These are phyloP conservation scores for Coprinellus micaceus DNA, from an alignment of 768 basidiomycete genomes.

Conservation along the genomic window DNA sequence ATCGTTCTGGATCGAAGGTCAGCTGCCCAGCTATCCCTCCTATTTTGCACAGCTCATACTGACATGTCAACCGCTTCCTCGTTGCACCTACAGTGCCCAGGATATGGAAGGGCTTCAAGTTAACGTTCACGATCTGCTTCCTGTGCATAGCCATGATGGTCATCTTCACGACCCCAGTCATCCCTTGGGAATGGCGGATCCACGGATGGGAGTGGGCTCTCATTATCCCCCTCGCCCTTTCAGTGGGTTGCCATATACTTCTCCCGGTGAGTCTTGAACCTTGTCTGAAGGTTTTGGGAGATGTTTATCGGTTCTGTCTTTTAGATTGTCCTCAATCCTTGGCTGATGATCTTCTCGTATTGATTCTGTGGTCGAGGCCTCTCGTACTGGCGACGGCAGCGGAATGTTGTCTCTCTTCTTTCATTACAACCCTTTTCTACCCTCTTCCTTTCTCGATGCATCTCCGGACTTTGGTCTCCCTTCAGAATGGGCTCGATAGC, in stretches of 20 bases:
- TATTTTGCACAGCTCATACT: background rate
- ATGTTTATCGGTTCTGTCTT: slow-evolving; percentile 8
- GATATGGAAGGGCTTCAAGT: slow-evolving; percentile 78
- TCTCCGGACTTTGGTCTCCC: background rate
- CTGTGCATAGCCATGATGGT: slow-evolving; percentile 56
- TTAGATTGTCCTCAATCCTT: slow-evolving; percentile 77
- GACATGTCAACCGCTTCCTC: background rate
- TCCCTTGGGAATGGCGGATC: slow-evolving; percentile 69
- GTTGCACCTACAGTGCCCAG: slow-evolving; percentile 51
- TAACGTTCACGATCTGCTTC: slow-evolving; percentile 64
- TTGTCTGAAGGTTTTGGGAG: slow-evolving; percentile 5
- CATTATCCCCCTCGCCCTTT: slow-evolving; percentile 67
- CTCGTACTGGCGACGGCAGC: background rate
- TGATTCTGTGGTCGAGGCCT: slow-evolving; percentile 19
- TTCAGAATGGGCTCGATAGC: background rate
- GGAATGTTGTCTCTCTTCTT: background rate
- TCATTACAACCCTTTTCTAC: no score
- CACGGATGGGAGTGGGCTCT: slow-evolving; percentile 64
- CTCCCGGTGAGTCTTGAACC: slow-evolving; percentile 54
- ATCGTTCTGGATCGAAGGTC: slow-evolving; percentile 82
- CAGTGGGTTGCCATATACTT: slow-evolving; percentile 65
- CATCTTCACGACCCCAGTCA: slow-evolving; percentile 48
- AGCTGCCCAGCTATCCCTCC: slow-evolving; percentile 1
- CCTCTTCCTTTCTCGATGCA: background rate
- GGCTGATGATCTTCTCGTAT: slow-evolving; percentile 80